Evolutionary conservation across 768 basidiomycete species (phyloP).

Genomic region (Leccinum disarticulatum): DNA sequence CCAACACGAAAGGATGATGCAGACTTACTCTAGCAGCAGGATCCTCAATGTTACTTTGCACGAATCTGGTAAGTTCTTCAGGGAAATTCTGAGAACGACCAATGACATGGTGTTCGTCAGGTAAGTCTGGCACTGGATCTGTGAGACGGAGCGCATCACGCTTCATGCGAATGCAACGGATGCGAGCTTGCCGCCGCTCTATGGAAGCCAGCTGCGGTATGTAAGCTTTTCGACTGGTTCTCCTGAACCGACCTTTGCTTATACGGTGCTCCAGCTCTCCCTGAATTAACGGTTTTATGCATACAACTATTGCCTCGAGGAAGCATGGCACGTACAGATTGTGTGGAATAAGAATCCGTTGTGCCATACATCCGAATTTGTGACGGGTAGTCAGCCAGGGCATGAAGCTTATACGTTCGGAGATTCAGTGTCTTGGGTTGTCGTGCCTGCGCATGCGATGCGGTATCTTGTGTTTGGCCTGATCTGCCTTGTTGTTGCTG

Average conservation of each 20-base stretch:
- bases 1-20: not conserved
- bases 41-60: not conserved
- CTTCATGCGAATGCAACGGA: not conserved
- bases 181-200: not conserved
- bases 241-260: no score
- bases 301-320: no score
- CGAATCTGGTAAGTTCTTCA: not conserved
- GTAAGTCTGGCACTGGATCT: not conserved
- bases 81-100: not conserved
- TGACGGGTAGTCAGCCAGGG: no score
- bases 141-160: not conserved
- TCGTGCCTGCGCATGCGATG: no score
- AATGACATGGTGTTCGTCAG: not conserved
- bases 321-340: no score
- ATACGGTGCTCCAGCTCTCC: no score
- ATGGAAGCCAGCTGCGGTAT: not conserved
- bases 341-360: conserved; percentile 46
- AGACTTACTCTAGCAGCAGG: not conserved
- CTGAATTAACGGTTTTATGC: no score
- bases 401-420: no score
- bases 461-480: no score
- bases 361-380: conserved; percentile 36
- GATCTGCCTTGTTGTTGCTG: no score
- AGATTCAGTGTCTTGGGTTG: no score
- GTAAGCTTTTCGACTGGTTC: not conserved